Evolutionary conservation across 2,329 filamentous ascomycete species (phyloP), one percentile per base, ranked within the genome.

Genomic region (Aspergillus hiratsukae): DNA sequence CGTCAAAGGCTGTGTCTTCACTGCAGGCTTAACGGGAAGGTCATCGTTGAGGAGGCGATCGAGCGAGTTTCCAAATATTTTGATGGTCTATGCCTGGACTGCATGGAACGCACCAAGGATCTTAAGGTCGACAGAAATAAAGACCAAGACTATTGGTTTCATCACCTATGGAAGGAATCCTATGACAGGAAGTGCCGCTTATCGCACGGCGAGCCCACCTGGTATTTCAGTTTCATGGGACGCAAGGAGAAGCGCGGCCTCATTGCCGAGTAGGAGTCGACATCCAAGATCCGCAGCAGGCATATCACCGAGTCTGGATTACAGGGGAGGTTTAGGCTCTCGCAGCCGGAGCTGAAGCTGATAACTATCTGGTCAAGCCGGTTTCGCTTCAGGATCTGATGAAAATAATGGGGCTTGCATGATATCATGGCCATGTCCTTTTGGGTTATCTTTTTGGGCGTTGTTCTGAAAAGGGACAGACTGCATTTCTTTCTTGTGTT

Each of bases 361-460:
- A 69, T 49, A 61, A 64, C 3, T 68, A 69, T 45, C 37, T 70
- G 27, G 58, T 67, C 54, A 68, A 69, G 23, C 66, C 64, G 17
- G 58, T 70, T 27, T 67, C 64, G 3, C 61, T 66, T 9, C 55
- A 51, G 28, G 59, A 59, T 41, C 58, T 69, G 21, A 62, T 63
- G 52, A 61, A 53, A 53, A 51, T 64, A 31, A 65, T 66, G 51
- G 52, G 27, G 4, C 40, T 60, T 49, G 27, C 52, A 53, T 61
- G 56, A 64, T 57, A 40, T 25, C 4, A 41, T 9, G 9, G n/a
- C 41, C 7, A 31, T 14, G 29, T 17, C 43, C 8, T 3, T 43
- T 43, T 19, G 19, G 4, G 9, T 21, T 43, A 21, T 43, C 21
- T 3, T 19, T 21, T 43, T 19, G 40, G 21, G 21, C 40, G 9